Conservation (phyloP, 108 stramenopile species). For the Fragilariopsis cylindrus region DNA sequence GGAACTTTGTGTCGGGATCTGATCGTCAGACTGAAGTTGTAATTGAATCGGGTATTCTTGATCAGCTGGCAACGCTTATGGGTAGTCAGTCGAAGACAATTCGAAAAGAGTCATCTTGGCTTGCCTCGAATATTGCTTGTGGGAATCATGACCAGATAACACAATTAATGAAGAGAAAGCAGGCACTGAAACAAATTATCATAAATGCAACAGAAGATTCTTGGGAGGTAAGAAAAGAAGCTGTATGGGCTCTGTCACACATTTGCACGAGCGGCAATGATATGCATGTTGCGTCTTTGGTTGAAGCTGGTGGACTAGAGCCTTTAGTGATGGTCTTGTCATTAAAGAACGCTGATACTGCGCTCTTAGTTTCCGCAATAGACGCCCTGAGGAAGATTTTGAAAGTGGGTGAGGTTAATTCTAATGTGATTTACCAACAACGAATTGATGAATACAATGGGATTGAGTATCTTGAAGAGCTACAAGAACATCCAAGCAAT, state of each 20-base stretch:
- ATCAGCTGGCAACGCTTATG: slow-evolving; percentile 22
- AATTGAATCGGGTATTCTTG: slow-evolving; percentile 74
- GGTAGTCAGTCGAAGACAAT: slow-evolving; percentile 49
- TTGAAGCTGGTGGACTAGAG: slow-evolving; percentile 67
- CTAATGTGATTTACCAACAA: slow-evolving; percentile 29
- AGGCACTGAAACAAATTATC: slow-evolving; percentile 50
- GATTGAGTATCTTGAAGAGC: slow-evolving; percentile 71
- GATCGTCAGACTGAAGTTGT: slow-evolving; percentile 88
- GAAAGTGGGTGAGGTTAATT: slow-evolving; percentile 32
- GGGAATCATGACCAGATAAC: slow-evolving; percentile 81
- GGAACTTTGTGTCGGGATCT: slow-evolving; percentile 92
- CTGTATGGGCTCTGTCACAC: slow-evolving; percentile 83
- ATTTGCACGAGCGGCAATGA: slow-evolving; percentile 67
- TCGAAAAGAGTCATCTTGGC: slow-evolving; percentile 92
- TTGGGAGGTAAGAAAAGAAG: slow-evolving; percentile 93
- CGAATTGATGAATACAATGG: slow-evolving; percentile 77
- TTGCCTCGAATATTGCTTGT: slow-evolving; percentile 91
- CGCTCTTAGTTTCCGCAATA: slow-evolving; percentile 60
- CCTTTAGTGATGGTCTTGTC: slow-evolving; percentile 68
- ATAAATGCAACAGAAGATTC: slow-evolving; percentile 46
- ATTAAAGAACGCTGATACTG: slow-evolving; percentile 41
- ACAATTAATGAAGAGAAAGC: slow-evolving; percentile 36
- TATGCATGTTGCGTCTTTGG: slow-evolving; percentile 50
- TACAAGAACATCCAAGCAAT: slow-evolving; percentile 82
- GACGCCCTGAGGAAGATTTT: slow-evolving; percentile 79